Evolutionary conservation across 108 stramenopile species (phyloP).

Genomic region (Conticribra weissflogii): DNA sequence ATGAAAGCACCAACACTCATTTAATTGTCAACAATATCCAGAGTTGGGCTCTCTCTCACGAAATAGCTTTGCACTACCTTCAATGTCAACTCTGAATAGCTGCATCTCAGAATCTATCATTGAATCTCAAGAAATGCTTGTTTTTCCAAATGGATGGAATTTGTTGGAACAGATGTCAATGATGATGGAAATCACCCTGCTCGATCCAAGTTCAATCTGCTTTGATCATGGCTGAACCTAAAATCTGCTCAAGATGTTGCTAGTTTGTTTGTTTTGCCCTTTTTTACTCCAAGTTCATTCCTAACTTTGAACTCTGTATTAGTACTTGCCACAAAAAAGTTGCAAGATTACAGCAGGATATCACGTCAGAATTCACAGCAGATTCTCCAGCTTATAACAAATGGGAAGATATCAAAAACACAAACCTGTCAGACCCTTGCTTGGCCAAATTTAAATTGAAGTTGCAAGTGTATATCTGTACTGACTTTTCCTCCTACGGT

Average conservation of each 20-base stretch:
- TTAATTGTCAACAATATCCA: neutral
- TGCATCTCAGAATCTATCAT: neutral
- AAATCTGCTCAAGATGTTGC: conserved; percentile 18
- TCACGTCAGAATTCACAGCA: too few species aligned
- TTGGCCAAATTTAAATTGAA: neutral
- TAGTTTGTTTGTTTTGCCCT: conserved; percentile 12
- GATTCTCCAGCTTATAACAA: neutral
- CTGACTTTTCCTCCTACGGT: conserved; percentile 11
- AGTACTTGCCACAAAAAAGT: too few species aligned
- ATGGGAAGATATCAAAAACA: neutral
- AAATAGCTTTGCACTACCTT: neutral
- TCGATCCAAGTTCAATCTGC: conserved; percentile 2
- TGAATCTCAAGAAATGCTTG: conserved; percentile 1
- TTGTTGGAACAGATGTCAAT: conserved; percentile 7
- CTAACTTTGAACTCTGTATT: conserved; percentile 17
- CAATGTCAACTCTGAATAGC: neutral
- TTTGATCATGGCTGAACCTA: conserved; percentile 3
- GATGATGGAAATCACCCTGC: conserved; percentile 7
- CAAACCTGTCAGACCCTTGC: conserved; percentile 9
- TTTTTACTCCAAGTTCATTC: conserved; percentile 17
- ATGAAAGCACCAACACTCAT: conserved; percentile 2
- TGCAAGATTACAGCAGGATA: too few species aligned
- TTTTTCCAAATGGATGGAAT: neutral
- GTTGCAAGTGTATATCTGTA: neutral
- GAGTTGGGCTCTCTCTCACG: neutral